Evolutionary conservation across 2,329 filamentous ascomycete species (phyloP), one percentile per base, ranked within the genome.

Genomic region (Tolypocladium album): DNA sequence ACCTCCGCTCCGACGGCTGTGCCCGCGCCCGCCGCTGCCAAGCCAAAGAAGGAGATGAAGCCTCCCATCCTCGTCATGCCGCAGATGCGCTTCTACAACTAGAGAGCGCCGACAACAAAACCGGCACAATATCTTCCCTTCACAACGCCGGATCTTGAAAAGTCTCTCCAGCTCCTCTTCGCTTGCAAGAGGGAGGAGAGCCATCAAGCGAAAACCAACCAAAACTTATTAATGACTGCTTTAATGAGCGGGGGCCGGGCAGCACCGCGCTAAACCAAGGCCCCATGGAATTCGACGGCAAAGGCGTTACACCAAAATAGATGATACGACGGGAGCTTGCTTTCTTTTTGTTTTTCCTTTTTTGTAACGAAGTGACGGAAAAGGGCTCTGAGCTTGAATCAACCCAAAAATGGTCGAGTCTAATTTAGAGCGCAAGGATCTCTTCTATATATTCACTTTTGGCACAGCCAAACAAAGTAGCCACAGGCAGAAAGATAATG

Each of bases 11-110:
- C 27, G 27, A 31, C 27, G n/a, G n/a, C n/a, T n/a, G n/a, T n/a
- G 27, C 27, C 27, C 12, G 43, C 22, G 4, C 7, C 47, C 27
- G 36, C n/a, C 2, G 36, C 43, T 7, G 4, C n/a, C 17, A 58
- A 58, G 50, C 40, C 58, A 15, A 52, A 55, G 24, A 62, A 58
- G 50, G 50, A 60, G 24, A 55, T 52, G 43, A 47, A 47, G 43
- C 13, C 57, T 13, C 59, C 57, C 34, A 59, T 55, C 22, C 58
- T 40, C 52, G 31, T 57, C 58, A 59, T 61, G 59, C 61, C 61
- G 22, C 38, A 50, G 34, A 58, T 62, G 39, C 59, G 59, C 52
- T 61, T 50, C 56, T 55, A 58, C 60, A 61, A 58, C 50, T 63
- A 60, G 52, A 55, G 31, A 8, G 31, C 43, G 24, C 36, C 2